Base-by-base conservation (phyloP, 306 rosid species). In the Cicer arietinum region DNA sequence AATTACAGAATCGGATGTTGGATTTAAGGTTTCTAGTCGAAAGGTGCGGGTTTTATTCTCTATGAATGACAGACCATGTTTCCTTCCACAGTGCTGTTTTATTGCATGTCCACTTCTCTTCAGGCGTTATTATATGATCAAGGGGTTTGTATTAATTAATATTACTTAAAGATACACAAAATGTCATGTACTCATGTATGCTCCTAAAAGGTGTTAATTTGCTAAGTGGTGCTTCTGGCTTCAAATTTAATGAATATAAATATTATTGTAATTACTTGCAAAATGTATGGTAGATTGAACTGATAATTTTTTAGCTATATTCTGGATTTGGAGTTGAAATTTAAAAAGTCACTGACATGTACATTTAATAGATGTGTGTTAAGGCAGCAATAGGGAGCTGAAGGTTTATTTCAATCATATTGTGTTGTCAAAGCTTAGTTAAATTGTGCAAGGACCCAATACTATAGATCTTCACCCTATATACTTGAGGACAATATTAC, bases 1-100 rank as follows among this genome's bases (percentile, higher is more conserved):
- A 80, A 84, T 94, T 46, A 91, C 96, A 53, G 85, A 92, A 75
- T 84, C 85, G n/a, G 96, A 94, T 80, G 98, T 94, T 68, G 98
- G 97, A 79, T 90, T 94, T 82, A 94, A 89, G 89, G 90, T 94
- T 84, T 94, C 98, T 66, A 94, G 97, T 78, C 87, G 98, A 79
- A 94, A 94, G 98, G 98, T 94, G 82, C 50, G 79, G 18, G 62
- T 44, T 42, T 60, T 62, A 77, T 54, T 77, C 56, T 35, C 75
- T 52, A 81, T 70, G 35, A 72, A 52, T 72, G 74, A 61, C 72
- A 51, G 48, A 14, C 45, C 53, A 45, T 35, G n/a, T 64, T 61
- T 45, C 37, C 74, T 65, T 72, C 37, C 10, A 54, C 48, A 35
- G 16, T 7, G 47, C 53, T 65, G 10, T 66, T 65, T 60, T 59